Base-by-base conservation (phyloP, 176 grass and related monocot genomes). In the Alloteropsis semialata region DNA sequence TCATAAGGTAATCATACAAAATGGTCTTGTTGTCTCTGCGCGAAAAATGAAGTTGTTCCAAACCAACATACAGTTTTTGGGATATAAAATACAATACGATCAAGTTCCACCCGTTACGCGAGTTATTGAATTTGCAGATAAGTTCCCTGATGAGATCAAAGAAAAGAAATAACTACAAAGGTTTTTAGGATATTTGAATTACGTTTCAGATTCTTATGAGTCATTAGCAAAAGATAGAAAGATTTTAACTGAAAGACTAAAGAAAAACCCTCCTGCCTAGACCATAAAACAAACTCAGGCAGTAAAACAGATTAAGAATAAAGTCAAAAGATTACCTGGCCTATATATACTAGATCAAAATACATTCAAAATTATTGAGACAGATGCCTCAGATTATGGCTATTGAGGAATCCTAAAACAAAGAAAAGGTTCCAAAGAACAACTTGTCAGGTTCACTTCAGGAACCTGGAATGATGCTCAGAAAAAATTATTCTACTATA, bases 401-500 rank as follows among this genome's bases (percentile, higher is more conserved):
- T 59, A 59, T 59, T 24, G 57, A 27, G 25, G 24, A 28, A 59
- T 59, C 25, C 57, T 59, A 5, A 67, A 67, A 67, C 64, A 67
- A 67, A 41, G 0, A 5, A 67, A 67, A 17, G 64, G n/a, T 37
- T 67, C 34, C 0, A 37, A 21, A 21, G 64, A 67, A 34, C 64
- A 41, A 8, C 16, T 67, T 2, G 64, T 67, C 34, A 5, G 16
- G 34, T 67, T 67, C 0, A 22, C 34, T 1, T 67, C 9, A 0
- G 34, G 64, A 67, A n/a, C 34, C 34, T 41, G 19, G 34, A 67
- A 67, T 12, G 33, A 38, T 38, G 63, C 63, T 66, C 63, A 38
- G 1, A 66, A 66, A 66, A 66, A 66, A n/a, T 66, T 66, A 66
- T 66, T 66, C n/a, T n/a, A n/a, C n/a, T n/a, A n/a, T n/a, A n/a